Conservation (phyloP, 2,329 filamentous ascomycete genomes). For the Daldinia eschscholtzii region DNA sequence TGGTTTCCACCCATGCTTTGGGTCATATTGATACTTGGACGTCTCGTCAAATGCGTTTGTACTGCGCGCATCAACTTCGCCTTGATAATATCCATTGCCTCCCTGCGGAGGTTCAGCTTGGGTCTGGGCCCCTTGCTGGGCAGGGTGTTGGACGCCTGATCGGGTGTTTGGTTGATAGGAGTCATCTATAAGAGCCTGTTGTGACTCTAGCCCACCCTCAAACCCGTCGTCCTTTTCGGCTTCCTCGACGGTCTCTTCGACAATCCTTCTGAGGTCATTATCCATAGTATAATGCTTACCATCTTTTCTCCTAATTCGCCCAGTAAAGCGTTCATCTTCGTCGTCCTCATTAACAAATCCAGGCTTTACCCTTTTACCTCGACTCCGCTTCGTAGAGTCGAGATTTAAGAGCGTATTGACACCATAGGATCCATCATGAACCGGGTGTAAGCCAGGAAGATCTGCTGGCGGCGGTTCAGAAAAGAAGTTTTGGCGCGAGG, state of each 20-base stretch:
- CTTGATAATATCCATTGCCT: neutral
- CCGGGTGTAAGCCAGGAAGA: slow-evolving; percentile 48
- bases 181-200: neutral
- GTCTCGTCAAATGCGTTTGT: neutral
- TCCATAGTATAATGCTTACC: slow-evolving; percentile 41
- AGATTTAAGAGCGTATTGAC: slow-evolving; percentile 49
- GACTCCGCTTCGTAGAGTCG: slow-evolving; percentile 35
- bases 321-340: slow-evolving; percentile 41
- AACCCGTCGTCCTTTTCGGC: slow-evolving; percentile 35
- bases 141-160: neutral
- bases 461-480: slow-evolving; percentile 37
- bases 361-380: slow-evolving; percentile 35
- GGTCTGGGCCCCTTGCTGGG: neutral
- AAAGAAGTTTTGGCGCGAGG: slow-evolving; percentile 8
- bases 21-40: neutral
- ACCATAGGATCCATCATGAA: slow-evolving; percentile 51
- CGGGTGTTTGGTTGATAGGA: neutral
- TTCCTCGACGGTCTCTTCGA: slow-evolving; percentile 32
- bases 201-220: neutral
- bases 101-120: neutral
- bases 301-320: slow-evolving; percentile 19
- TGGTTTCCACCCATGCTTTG: neutral
- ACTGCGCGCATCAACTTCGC: neutral
- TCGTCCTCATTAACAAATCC: slow-evolving; percentile 43
- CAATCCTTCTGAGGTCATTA: slow-evolving; percentile 37